Conservation (phyloP, 2,329 filamentous ascomycete species). For the Epichloe bromicola region DNA sequence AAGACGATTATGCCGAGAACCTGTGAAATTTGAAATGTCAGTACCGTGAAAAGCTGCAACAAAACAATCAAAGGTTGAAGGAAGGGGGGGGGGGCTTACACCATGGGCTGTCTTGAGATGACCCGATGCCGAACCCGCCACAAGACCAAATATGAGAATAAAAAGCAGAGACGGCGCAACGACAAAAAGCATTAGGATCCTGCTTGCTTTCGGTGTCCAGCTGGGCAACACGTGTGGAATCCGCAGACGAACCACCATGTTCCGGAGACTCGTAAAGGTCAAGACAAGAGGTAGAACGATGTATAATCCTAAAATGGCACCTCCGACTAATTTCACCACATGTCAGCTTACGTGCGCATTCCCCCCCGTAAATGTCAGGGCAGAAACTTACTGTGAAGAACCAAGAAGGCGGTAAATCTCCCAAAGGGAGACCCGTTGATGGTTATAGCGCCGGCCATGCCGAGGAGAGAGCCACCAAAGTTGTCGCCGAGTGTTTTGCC, state of each 20-base stretch:
- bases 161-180: constrained; percentile 14
- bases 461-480: constrained; percentile 3
- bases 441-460: constrained; percentile 4
- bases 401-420: neutral
- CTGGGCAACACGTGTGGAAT: constrained; percentile 10
- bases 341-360: neutral
- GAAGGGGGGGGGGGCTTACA: constrained; percentile 9
- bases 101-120: constrained; percentile 19
- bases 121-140: constrained; percentile 10
- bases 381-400: constrained; percentile 3
- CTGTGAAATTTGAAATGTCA: constrained; percentile 7
- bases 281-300: constrained; percentile 16
- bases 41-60: neutral
- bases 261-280: constrained; percentile 14
- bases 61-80: neutral
- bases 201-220: constrained; percentile 12
- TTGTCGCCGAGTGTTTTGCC: constrained; percentile 10
- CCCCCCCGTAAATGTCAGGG: no score
- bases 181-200: constrained; percentile 15
- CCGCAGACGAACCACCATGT: constrained; percentile 13
- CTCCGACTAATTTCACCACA: neutral
- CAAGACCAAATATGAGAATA: constrained; percentile 15
- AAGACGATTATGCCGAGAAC: constrained; percentile 16
- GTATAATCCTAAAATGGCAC: constrained; percentile 13
- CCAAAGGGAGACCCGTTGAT: constrained; percentile 4